phyloP scores from a whole-genome alignment of 306 rosid genomes.

The Cicer pinnatifidum region DNA sequence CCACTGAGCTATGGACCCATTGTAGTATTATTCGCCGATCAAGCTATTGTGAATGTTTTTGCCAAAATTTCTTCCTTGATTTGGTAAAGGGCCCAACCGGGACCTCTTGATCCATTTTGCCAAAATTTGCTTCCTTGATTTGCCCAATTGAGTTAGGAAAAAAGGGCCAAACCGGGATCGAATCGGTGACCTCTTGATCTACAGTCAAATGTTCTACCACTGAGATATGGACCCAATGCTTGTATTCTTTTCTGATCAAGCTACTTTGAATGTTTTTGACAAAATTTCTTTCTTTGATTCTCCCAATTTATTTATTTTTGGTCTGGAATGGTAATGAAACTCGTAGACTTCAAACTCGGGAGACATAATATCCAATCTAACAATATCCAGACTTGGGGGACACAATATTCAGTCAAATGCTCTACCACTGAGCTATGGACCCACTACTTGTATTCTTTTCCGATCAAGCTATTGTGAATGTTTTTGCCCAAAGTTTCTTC shows the following conservation, averaged over 20 bases:
- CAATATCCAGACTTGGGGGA: no score
- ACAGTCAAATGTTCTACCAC: conserved; percentile 9
- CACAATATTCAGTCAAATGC: not conserved
- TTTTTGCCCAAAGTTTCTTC: not conserved
- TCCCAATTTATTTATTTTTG: no score
- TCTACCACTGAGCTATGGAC: not conserved
- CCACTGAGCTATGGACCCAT: conserved; percentile 30
- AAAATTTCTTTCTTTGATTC: not conserved
- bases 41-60: not conserved
- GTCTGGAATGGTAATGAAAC: no score
- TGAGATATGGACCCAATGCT: not conserved
- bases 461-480: not conserved
- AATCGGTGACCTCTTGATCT: not conserved
- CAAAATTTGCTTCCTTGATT: not conserved
- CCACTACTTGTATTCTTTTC: no score
- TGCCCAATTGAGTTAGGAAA: no score
- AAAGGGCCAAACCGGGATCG: not conserved
- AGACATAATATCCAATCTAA: no score
- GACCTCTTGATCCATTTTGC: conserved; percentile 9
- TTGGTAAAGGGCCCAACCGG: conserved; percentile 1
- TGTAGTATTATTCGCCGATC: not conserved
- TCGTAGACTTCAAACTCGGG: no score
- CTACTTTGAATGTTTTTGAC: not conserved
- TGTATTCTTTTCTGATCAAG: no score
- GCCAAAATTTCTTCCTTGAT: not conserved